Percentiles rank a stretch among this genome's conserved stretches.
Evolutionary conservation across 1,139 yeast genomes (phyloP).

Genomic region (Hanseniaspora sp.): DNA sequence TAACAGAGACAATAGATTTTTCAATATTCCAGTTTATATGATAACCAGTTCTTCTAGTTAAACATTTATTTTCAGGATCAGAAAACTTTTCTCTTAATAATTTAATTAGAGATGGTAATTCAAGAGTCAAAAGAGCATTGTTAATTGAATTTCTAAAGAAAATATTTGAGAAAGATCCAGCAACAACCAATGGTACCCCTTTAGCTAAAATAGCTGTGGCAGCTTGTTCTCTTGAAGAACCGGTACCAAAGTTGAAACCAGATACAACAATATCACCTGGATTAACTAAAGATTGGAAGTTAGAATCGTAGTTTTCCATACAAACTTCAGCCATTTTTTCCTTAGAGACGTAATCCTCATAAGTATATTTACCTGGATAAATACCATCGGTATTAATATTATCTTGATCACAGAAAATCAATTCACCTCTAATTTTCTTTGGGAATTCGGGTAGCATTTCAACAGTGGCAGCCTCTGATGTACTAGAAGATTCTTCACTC

Average conservation of each 20-base stretch:
- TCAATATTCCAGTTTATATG: slow-evolving; percentile 87
- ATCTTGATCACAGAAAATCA: slow-evolving; percentile 91
- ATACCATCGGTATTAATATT: slow-evolving; percentile 97
- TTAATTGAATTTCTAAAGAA: slow-evolving; percentile 91
- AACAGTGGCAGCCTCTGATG: slow-evolving; percentile 38
- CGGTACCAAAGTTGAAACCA: slow-evolving; percentile 95
- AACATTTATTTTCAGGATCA: slow-evolving; percentile 39
- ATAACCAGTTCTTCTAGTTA: slow-evolving; percentile 93
- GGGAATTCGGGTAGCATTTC: slow-evolving; percentile 88
- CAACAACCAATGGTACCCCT: slow-evolving; percentile 82
- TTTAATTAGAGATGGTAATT: slow-evolving; percentile 76
- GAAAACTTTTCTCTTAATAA: slow-evolving; percentile 59
- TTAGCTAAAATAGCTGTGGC: slow-evolving; percentile 93
- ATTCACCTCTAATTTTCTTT: slow-evolving; percentile 72
- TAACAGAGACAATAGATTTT: slow-evolving; percentile 51
- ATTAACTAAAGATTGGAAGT: slow-evolving; percentile 66
- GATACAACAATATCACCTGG: slow-evolving; percentile 83
- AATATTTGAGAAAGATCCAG: slow-evolving; percentile 96
- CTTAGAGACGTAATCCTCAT: slow-evolving; percentile 89
- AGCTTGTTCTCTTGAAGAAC: slow-evolving; percentile 98
- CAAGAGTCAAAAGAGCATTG: slow-evolving; percentile 85
- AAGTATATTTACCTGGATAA: slow-evolving; percentile 96
- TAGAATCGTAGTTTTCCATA: slow-evolving; percentile 95
- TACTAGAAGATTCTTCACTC: slow-evolving; percentile 28
- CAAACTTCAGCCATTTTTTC: slow-evolving; percentile 97